phyloP scores from a whole-genome alignment of 805 yeast genomes.

The Saccharomyces eubayanus region DNA sequence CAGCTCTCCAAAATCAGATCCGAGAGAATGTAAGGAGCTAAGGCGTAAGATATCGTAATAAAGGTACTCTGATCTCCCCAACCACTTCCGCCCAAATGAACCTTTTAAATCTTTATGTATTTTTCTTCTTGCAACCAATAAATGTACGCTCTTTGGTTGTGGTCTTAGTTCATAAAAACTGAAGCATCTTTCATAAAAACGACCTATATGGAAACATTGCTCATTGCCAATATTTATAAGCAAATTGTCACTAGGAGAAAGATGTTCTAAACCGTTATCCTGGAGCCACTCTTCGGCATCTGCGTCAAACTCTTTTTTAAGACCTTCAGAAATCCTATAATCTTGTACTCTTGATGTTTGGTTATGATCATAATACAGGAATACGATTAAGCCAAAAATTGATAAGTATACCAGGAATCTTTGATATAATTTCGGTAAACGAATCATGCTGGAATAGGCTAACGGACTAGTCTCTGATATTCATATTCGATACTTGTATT shows the following conservation, averaged over 20 bases:
- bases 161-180: slow-evolving; percentile 1
- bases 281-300: slow-evolving; percentile 1
- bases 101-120: slow-evolving; percentile 19
- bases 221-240: slow-evolving; percentile 14
- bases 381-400: neutral
- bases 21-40: neutral
- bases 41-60: slow-evolving; percentile 11
- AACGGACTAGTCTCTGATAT: neutral
- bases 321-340: too few relatives aligned
- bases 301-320: too few relatives aligned
- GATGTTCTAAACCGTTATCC: slow-evolving; percentile 1
- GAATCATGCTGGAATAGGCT: neutral
- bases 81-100: slow-evolving; percentile 13
- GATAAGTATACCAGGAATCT: neutral
- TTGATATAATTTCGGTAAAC: slow-evolving; percentile 3
- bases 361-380: neutral
- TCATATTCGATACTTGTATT: neutral
- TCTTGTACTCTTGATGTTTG: neutral
- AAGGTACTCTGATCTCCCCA: slow-evolving; percentile 19
- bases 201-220: slow-evolving; percentile 17
- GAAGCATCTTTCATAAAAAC: slow-evolving; percentile 8
- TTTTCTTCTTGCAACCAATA: slow-evolving; percentile 2
- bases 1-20: neutral
- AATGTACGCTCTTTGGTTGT: neutral
- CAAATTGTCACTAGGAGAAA: slow-evolving; percentile 2